These are phyloP conservation scores for Picochlorum sp. DNA, from an alignment of 139 green algal genomes.

Conservation along the genomic window DNA sequence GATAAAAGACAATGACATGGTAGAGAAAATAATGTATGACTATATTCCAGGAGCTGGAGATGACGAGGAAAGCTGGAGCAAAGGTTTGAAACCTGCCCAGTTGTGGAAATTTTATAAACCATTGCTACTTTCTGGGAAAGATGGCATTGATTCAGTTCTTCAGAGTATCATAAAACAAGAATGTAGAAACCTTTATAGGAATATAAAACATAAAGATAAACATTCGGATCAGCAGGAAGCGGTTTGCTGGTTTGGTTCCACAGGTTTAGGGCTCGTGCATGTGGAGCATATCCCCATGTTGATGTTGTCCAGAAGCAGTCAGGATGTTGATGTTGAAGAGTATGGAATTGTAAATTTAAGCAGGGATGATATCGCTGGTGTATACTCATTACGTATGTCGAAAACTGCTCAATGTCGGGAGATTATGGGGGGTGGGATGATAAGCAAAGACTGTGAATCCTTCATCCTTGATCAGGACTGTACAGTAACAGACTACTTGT, in stretches of 20 bases:
- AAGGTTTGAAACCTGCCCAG: constrained; percentile 59
- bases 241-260: too few relatives aligned
- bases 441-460: background rate
- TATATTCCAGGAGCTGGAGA: constrained; percentile 86
- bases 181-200: too few relatives aligned
- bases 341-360: background rate
- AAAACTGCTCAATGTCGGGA: background rate
- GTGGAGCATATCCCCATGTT: too few relatives aligned
- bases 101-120: constrained; percentile 52
- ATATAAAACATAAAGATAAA: too few relatives aligned
- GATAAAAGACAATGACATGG: too few relatives aligned
- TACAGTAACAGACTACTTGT: background rate
- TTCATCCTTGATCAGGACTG: too few relatives aligned
- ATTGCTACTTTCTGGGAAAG: constrained; percentile 42
- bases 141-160: too few relatives aligned
- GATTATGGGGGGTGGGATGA: background rate
- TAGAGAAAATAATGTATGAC: constrained; percentile 22
- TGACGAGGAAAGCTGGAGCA: constrained; percentile 91
- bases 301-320: too few relatives aligned
- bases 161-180: too few relatives aligned
- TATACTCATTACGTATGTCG: background rate
- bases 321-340: background rate
- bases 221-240: too few relatives aligned
- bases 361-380: background rate
- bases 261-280: too few relatives aligned